phyloP scores from a whole-genome alignment of 2,329 filamentous ascomycete species.

The Paraconiothyrium sp. region DNA sequence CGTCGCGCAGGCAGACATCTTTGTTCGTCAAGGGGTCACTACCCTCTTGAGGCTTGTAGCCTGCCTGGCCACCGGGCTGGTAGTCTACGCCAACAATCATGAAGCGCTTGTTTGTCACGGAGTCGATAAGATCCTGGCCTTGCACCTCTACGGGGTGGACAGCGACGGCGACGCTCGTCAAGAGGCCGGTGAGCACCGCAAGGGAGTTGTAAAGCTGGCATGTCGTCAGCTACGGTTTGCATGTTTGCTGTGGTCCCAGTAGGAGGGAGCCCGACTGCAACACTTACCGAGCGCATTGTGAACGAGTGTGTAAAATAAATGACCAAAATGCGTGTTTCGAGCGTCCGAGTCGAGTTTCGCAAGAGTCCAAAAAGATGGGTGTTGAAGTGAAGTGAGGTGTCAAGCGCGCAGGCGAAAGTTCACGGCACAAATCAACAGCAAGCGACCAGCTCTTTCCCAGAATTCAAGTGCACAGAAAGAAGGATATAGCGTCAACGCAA shows the following conservation, averaged over 20 bases:
- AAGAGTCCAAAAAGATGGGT: background rate
- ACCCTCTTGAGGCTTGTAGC: conserved; percentile 60
- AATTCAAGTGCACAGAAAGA: conserved; percentile 5
- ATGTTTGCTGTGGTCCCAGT: background rate
- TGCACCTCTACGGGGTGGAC: conserved; percentile 66
- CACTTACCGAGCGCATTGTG: conserved; percentile 24
- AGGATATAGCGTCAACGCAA: background rate
- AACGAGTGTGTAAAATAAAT: conserved; percentile 9
- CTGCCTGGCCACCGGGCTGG: conserved; percentile 69
- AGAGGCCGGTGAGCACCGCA: conserved; percentile 38
- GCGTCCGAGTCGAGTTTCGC: background rate
- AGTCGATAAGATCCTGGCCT: conserved; percentile 70
- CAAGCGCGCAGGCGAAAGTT: background rate
- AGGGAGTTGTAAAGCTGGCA: conserved; percentile 39
- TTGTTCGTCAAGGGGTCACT: conserved; percentile 66
- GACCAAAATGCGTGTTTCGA: conserved; percentile 6
- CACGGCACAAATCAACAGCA: background rate
- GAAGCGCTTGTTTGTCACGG: conserved; percentile 65
- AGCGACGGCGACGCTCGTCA: conserved; percentile 58
- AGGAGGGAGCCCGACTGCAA: background rate
- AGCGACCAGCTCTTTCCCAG: conserved; percentile 7
- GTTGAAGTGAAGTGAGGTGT: background rate
- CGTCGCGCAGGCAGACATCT: conserved; percentile 69
- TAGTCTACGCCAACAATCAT: conserved; percentile 70
- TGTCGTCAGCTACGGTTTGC: background rate